These are phyloP conservation scores for Neurospora discreta DNA, from an alignment of 495 filamentous ascomycete genomes.

Conservation along the genomic window DNA sequence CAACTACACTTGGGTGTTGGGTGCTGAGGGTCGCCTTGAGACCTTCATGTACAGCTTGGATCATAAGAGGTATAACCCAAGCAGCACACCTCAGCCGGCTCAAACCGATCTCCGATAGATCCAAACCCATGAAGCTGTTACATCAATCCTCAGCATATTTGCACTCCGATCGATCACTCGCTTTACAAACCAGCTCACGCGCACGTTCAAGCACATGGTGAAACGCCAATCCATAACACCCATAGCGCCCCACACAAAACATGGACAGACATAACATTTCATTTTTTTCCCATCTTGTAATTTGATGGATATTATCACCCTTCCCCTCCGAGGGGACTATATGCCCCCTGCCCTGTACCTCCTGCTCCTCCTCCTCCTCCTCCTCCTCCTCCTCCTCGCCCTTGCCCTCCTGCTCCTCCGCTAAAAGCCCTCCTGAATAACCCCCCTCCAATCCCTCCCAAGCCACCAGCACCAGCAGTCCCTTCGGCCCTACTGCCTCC, in stretches of 20 bases:
- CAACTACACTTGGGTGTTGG: background rate
- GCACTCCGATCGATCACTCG: background rate
- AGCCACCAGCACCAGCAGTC: background rate
- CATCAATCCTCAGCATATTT: background rate
- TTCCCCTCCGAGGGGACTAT: conserved; percentile 11
- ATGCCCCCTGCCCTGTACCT: conserved; percentile 1
- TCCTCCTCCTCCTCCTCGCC: background rate
- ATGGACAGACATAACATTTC: background rate
- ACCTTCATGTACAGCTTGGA: background rate
- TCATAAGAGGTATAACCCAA: background rate
- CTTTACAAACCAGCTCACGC: background rate
- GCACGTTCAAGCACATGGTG: background rate
- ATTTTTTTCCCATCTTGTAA: background rate
- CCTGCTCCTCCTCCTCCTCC: background rate
- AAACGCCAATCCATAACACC: background rate
- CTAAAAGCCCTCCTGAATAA: background rate
- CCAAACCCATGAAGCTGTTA: background rate
- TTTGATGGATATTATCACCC: background rate
- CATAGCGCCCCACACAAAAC: background rate
- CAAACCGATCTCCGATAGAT: background rate
- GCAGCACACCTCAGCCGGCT: background rate
- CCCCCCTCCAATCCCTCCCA: background rate
- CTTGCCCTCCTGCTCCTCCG: background rate
- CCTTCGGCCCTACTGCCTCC: background rate
- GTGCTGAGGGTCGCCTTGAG: background rate